These are phyloP conservation scores for Capsella bursapastoris DNA, from an alignment of 345 rosid genomes.

Conservation along the genomic window DNA sequence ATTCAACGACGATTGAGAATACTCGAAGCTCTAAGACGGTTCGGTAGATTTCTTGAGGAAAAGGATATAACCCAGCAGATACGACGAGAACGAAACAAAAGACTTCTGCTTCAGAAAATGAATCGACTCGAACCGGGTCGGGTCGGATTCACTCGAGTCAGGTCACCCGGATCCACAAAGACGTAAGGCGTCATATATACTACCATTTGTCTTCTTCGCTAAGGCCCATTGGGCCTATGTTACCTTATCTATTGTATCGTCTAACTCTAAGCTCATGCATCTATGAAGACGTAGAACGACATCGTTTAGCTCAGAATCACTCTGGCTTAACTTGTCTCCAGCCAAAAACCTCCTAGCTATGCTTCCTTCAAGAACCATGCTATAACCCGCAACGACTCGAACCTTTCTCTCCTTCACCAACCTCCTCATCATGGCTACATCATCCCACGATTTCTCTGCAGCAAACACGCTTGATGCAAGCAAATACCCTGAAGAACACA, in stretches of 20 bases:
- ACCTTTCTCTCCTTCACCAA: conserved; percentile 59
- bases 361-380: conserved; percentile 55
- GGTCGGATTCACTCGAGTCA: background rate
- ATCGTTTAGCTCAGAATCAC: conserved; percentile 34
- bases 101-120: conserved; percentile 35
- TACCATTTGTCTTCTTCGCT: background rate
- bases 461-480: conserved; percentile 65
- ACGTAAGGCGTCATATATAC: background rate
- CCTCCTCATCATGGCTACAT: conserved; percentile 58
- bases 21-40: conserved; percentile 24
- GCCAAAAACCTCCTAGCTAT: conserved; percentile 52
- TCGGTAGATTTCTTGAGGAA: conserved; percentile 37
- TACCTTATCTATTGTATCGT: background rate
- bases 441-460: conserved; percentile 55
- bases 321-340: conserved; percentile 53
- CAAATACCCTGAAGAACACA: conserved; percentile 60
- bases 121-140: background rate
- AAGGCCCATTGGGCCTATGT: conserved; percentile 6
- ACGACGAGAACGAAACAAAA: conserved; percentile 4
- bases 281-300: conserved; percentile 47
- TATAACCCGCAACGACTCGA: conserved; percentile 57
- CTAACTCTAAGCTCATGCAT: conserved; percentile 41
- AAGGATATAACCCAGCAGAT: conserved; percentile 27
- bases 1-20: conserved; percentile 8
- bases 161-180: background rate